Evolutionary conservation across 177 flowering plant genomes (phyloP), one percentile per base, ranked within the genome.

Genomic region (Telopea speciosissima): DNA sequence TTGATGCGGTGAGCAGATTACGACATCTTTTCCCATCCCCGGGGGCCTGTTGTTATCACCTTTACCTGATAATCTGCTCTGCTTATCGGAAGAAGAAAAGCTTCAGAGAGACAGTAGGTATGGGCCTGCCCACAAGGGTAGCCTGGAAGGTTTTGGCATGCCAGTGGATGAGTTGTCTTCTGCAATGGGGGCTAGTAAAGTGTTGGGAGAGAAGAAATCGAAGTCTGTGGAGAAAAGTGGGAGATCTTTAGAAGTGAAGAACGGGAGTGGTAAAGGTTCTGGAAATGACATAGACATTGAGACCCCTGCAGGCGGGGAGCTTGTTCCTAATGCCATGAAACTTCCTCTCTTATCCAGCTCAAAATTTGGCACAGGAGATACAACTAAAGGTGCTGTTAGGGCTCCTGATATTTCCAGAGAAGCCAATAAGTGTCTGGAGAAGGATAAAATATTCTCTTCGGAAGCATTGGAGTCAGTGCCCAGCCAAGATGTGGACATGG

Each of bases 11-110:
- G 80, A 77, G 49, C 93, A 95, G 99, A 80, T 78, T 3, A 88
- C 91, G 96, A 88, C 91, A 23, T 77, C 90, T 19, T 79, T 76
- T 67, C 89, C 87, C 0, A 68, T 84, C 64, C 77, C 79, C 36
- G 84, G 75, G 25, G 84, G 62, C 58, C 26, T 52, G 24, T 72
- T 89, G 70, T 76, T 91, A 70, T 95, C 99, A 17, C 99, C 99
- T 78, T 90, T 95, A 44, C 71, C 81, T 45, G 87, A 85, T 62
- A 79, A 83, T 73, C 75, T 92, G 21, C 68, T 87, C 69, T 65
- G 64, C 79, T 78, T 92, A 75, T 66, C 58, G 36, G 81, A 72
- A 73, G 81, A 78, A 67, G 85, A 74, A 71, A 81, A 69, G 70
- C 60, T 49, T 73, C 54, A 5, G 3, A 73, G 45, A 73, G 81